phyloP scores from a whole-genome alignment of 2,329 filamentous ascomycete genomes.

The Phialophora tarda region DNA sequence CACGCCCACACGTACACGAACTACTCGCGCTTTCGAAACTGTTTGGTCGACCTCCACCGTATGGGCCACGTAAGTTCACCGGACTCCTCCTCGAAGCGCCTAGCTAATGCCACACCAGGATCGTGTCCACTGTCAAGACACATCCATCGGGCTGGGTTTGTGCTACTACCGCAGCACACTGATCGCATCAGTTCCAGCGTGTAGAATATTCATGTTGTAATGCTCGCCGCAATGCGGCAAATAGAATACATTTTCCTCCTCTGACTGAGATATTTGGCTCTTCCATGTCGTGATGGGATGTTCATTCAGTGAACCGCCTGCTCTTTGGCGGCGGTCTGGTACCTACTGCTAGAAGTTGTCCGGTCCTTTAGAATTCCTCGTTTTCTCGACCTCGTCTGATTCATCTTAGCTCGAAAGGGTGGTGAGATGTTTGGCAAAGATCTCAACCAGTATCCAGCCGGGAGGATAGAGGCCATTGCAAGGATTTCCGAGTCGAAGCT shows the following conservation, averaged over 20 bases:
- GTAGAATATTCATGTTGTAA: background rate
- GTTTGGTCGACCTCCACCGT: constrained; percentile 32
- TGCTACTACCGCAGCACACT: constrained; percentile 25
- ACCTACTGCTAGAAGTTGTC: no score
- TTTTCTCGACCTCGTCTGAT: no score
- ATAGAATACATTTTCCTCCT: background rate
- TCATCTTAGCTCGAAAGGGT: constrained; percentile 38
- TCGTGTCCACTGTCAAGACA: constrained; percentile 32
- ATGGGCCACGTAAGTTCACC: constrained; percentile 31
- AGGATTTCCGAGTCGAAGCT: constrained; percentile 47
- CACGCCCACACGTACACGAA: constrained; percentile 31
- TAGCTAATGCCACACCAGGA: constrained; percentile 23
- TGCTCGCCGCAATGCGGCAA: background rate
- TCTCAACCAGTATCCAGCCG: constrained; percentile 39
- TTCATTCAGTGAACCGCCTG: no score
- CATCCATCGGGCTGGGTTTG: constrained; percentile 28
- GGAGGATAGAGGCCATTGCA: constrained; percentile 47
- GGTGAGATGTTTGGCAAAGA: constrained; percentile 49
- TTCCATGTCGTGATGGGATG: no score
- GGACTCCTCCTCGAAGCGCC: background rate
- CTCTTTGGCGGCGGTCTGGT: no score
- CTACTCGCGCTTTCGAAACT: constrained; percentile 24
- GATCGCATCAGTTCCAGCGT: background rate
- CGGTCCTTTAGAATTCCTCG: no score
- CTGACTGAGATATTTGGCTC: background rate